Base-by-base conservation (phyloP, 2,329 filamentous ascomycete species). In the Talaromyces islandicus region DNA sequence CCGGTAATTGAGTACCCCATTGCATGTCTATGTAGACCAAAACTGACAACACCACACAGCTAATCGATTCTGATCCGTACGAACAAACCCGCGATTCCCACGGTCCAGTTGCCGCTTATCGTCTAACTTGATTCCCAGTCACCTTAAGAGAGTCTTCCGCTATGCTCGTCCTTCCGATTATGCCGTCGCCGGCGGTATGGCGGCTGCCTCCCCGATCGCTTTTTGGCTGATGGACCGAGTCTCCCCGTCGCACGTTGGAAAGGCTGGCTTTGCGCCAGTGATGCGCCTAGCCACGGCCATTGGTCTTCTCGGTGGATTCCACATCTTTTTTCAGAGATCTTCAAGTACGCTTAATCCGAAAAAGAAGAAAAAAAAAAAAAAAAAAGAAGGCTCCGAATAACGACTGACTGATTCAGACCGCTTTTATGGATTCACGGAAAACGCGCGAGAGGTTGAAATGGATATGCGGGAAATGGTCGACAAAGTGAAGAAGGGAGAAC, bases 11-110 rank as follows among this genome's bases (percentile, higher is more conserved):
- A 61, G 19, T 35, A 27, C 4, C 27, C 6, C 25, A 27, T 27
- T 30, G 12, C 24, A 32, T 38, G 32, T 14, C 21, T 56, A n/a
- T 4, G 35, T 29, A 24, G 7, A 30, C 21, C 5, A 9, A 29
- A 43, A 51, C 51, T 56, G 32, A 59, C 43, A 21, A 57, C 57
- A 57, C 66, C 65, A 9, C 43, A 67, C 79, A 99, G 94, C 89
- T 97, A 80, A 97, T 99, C 78, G 94, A 99, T 82, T 95, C 91
- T 81, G 94, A 99, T 79, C 94, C 94, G 92, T 97, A 92, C 74
- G 88, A 54, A 55, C 27, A 29, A 29, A 52, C 53, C 35, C 51
- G 58, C 35, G 30, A 59, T 53, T 38, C 57, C 53, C 32, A 19
- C 30, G 35, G 48, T 9, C 51, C 7, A 29, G 21, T 56, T 56